Percentiles rank a stretch among this genome's conserved stretches.
These are phyloP conservation scores for Dendrobium catenatum DNA, from an alignment of 106 monocot species.

Conservation along the genomic window DNA sequence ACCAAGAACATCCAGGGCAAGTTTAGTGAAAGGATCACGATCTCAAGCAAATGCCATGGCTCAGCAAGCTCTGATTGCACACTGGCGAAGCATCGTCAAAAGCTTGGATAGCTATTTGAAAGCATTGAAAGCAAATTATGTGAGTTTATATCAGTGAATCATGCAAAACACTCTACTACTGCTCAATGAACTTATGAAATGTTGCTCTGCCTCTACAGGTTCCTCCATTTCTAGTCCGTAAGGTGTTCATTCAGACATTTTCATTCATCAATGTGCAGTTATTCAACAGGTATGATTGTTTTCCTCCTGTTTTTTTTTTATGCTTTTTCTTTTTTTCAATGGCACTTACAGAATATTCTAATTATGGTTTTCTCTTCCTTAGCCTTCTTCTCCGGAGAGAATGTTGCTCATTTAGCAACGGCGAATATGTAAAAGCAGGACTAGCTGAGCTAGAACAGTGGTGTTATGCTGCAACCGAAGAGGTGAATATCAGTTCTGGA, in stretches of 20 bases:
- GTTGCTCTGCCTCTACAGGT: slow-evolving; percentile 37
- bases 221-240: slow-evolving; percentile 71
- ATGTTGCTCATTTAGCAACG: slow-evolving; percentile 86
- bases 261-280: slow-evolving; percentile 75
- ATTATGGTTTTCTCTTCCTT: neutral
- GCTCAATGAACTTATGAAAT: neutral
- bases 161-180: neutral
- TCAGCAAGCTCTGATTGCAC: slow-evolving; percentile 59
- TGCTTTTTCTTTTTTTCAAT: neutral
- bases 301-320: neutral
- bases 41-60: slow-evolving; percentile 61
- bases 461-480: slow-evolving; percentile 72
- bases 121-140: slow-evolving; percentile 67
- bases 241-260: slow-evolving; percentile 80
- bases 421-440: slow-evolving; percentile 75
- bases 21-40: slow-evolving; percentile 57
- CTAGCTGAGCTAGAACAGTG: slow-evolving; percentile 69
- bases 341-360: neutral
- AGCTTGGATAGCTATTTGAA: slow-evolving; percentile 60
- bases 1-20: slow-evolving; percentile 64
- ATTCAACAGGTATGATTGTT: slow-evolving; percentile 62
- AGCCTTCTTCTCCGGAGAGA: slow-evolving; percentile 73
- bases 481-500: slow-evolving; percentile 25
- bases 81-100: slow-evolving; percentile 84
- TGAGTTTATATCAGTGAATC: slow-evolving; percentile 23